These are phyloP conservation scores for Maudiozyma humilis DNA, from an alignment of 1,139 yeast species.

Conservation along the genomic window DNA sequence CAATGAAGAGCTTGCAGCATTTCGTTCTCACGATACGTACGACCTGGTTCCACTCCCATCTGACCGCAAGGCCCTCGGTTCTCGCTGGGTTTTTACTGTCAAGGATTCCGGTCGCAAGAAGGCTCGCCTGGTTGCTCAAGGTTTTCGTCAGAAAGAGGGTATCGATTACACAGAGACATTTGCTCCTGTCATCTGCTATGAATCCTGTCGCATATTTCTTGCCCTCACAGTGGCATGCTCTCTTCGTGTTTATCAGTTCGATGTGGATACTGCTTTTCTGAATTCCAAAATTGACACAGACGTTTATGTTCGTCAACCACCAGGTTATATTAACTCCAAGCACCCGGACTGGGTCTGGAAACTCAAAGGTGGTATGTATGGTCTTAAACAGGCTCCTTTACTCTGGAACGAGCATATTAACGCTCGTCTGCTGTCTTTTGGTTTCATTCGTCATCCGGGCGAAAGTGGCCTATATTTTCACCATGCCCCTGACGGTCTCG, in stretches of 20 bases:
- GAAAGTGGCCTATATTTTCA: conserved; percentile 7
- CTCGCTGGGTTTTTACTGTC: not conserved
- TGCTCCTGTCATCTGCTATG: conserved; percentile 1
- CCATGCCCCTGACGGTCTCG: conserved; percentile 2
- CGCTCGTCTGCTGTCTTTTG: conserved; percentile 34
- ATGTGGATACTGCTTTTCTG: not conserved
- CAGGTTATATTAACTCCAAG: not conserved
- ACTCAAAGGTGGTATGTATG: conserved; percentile 39
- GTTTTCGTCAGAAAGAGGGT: not conserved
- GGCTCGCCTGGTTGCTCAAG: not conserved
- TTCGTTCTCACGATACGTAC: not conserved
- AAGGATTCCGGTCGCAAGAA: not conserved
- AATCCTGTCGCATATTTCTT: not conserved
- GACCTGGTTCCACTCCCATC: conserved; percentile 1
- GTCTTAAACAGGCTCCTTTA: conserved; percentile 39
- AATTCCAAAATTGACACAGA: not conserved
- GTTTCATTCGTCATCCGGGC: conserved; percentile 6
- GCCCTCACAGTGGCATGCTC: not conserved
- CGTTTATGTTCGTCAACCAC: not conserved
- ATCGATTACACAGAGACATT: not conserved
- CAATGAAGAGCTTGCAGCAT: not conserved
- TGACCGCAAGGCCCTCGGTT: not conserved
- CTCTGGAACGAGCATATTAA: conserved; percentile 29
- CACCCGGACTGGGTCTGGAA: conserved; percentile 8
- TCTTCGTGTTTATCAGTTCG: not conserved